These are phyloP conservation scores for Tolypocladium sp. DNA, from an alignment of 2,329 filamentous ascomycete genomes.

Conservation along the genomic window DNA sequence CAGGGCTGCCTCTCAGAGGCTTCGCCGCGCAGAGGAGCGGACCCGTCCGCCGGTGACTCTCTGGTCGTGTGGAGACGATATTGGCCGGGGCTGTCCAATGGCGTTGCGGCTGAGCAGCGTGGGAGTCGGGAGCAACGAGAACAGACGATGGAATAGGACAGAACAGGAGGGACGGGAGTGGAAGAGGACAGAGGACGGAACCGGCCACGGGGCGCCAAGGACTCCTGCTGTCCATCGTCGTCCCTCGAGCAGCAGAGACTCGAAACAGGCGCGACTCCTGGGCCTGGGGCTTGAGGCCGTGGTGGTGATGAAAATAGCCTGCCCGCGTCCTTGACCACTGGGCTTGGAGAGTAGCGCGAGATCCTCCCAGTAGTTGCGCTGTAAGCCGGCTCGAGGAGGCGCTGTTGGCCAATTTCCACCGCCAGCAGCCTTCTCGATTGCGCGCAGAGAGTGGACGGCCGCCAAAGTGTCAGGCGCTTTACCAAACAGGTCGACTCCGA, in stretches of 20 bases:
- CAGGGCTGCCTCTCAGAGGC: slow-evolving; percentile 1
- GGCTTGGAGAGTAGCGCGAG: background rate
- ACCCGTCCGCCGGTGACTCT: slow-evolving; percentile 3
- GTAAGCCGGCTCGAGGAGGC: background rate
- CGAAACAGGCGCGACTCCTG: slow-evolving; percentile 7
- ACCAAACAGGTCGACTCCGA: slow-evolving; percentile 1
- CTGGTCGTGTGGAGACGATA: background rate
- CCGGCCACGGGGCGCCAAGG: slow-evolving; percentile 1
- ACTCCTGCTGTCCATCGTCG: background rate
- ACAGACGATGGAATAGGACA: background rate
- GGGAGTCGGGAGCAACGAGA: background rate
- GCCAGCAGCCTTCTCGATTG: background rate
- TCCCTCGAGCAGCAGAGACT: background rate
- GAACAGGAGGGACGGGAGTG: background rate
- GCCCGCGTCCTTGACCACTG: background rate
- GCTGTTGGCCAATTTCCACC: slow-evolving; percentile 2
- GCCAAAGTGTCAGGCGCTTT: background rate
- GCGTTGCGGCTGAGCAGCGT: background rate
- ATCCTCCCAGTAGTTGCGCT: background rate
- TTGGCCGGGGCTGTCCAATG: background rate
- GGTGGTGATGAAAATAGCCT: slow-evolving; percentile 3
- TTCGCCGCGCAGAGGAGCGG: background rate
- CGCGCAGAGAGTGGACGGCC: background rate
- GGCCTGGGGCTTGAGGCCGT: background rate
- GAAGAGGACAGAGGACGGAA: background rate